Conservation (phyloP, 805 yeast species). For the Pichia ethanolica region DNA sequence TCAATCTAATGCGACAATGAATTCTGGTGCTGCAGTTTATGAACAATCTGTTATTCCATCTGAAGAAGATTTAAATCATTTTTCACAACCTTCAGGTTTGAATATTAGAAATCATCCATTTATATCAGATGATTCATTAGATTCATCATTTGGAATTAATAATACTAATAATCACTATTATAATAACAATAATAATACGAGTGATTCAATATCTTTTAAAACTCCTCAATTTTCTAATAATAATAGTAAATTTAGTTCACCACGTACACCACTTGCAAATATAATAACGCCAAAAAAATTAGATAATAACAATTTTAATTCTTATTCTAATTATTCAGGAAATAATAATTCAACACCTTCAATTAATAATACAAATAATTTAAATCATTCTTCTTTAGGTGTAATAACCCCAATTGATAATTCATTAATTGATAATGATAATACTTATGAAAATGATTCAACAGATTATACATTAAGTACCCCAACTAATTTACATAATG, state of each 20-base stretch:
- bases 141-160: constrained; percentile 4
- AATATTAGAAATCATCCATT: not conserved
- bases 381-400: not conserved
- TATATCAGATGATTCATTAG: constrained; percentile 7
- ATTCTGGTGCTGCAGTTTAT: constrained; percentile 9
- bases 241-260: constrained; percentile 1
- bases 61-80: not conserved
- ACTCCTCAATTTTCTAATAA: constrained; percentile 1
- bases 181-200: too few relatives aligned
- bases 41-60: constrained; percentile 7
- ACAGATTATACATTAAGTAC: not conserved
- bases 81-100: not conserved
- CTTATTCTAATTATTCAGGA: not conserved
- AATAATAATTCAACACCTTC: not conserved
- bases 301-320: not conserved
- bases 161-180: too few relatives aligned
- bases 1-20: not conserved
- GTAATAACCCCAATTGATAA: too few relatives aligned
- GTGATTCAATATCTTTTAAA: not conserved
- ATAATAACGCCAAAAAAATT: not conserved
- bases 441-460: not conserved
- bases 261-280: constrained; percentile 1
- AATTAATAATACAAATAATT: not conserved
- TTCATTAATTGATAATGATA: not conserved
- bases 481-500: not conserved